These are phyloP conservation scores for Trichocladium uniseriatum DNA, from an alignment of 495 filamentous ascomycete species.

Conservation along the genomic window DNA sequence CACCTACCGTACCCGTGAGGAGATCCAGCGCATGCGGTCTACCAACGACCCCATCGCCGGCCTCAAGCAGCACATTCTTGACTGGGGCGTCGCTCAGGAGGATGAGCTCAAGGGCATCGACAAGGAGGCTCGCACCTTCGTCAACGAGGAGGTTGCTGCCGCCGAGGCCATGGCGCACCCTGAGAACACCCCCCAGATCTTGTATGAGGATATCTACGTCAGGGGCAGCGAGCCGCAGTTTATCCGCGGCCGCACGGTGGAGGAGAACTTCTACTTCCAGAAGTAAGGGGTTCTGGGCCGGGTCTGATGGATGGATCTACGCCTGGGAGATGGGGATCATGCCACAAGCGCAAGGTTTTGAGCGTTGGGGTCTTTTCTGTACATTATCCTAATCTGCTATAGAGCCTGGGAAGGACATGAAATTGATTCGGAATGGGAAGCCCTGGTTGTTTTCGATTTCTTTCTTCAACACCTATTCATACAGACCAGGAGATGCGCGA, in stretches of 20 bases:
- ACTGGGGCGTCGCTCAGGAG: constrained; percentile 85
- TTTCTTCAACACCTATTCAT: no score
- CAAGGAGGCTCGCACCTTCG: constrained; percentile 73
- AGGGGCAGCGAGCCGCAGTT: constrained; percentile 80
- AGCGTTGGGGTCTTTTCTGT: constrained; percentile 13
- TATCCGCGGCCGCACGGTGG: constrained; percentile 78
- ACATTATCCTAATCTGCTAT: constrained; percentile 20
- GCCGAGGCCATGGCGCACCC: constrained; percentile 81
- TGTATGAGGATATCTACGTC: constrained; percentile 98
- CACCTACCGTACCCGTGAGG: constrained; percentile 97
- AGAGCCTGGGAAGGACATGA: constrained; percentile 16
- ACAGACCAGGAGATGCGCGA: no score
- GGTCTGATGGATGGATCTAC: neutral
- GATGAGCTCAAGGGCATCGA: constrained; percentile 96
- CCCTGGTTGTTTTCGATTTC: neutral
- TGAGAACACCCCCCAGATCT: constrained; percentile 62
- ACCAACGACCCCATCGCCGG: constrained; percentile 98
- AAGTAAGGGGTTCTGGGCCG: constrained; percentile 5
- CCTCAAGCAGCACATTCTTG: constrained; percentile 92
- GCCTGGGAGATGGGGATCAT: neutral
- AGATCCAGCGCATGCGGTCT: constrained; percentile 97
- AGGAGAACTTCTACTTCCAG: constrained; percentile 84
- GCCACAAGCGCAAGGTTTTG: constrained; percentile 2
- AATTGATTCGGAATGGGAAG: constrained; percentile 15
- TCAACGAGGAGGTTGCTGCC: constrained; percentile 82